Evolutionary conservation across 2,329 filamentous ascomycete genomes (phyloP), one percentile per base, ranked within the genome.

Genomic region (Plectosphaerella cucumerina): DNA sequence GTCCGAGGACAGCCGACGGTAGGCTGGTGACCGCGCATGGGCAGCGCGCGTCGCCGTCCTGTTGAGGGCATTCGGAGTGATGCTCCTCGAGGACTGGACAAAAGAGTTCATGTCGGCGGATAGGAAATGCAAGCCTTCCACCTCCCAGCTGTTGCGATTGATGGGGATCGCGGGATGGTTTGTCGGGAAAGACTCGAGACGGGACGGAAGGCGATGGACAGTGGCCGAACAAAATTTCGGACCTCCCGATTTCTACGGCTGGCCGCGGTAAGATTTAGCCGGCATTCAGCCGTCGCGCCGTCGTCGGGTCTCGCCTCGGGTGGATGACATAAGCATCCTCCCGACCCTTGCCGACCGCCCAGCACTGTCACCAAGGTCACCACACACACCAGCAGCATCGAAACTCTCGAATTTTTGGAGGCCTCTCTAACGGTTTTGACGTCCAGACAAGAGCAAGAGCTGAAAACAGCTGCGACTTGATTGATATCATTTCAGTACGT

Each of bases 11-110:
- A 80, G 71, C 67, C 76, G 71, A 61, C 71, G 67, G 57, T 74
- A 76, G 20, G 75, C 72, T 50, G 75, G 74, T 49, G 73, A 71
- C 68, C 71, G 74, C 64, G 71, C 67, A 56, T 68, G 62, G 45
- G 65, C 61, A 48, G 62, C 60, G 53, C 70, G 67, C 51, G 69
- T 62, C 56, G 73, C 69, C 49, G 69, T 68, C 63, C 73, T 66
- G 17, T 68, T 64, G 42, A 77, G 63, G 57, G 67, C 68, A 58
- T 65, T 65, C 55, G 74, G 66, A 58, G 73, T 65, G 56, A 68
- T 67, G 63, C 71, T 69, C 70, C 74, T 70, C 63, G 71, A 59
- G 52, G 63, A 56, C 53, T 67, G 62, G 51, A 70, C 65, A 51
- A 77, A 60, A 52, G 72, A 70, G 60, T 70, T 73, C 77, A 80